A percentile compares a stretch with the other conserved stretches of the same genome.
Conservation (phyloP, 305 asterid species). For the Fraxinus floribunda region DNA sequence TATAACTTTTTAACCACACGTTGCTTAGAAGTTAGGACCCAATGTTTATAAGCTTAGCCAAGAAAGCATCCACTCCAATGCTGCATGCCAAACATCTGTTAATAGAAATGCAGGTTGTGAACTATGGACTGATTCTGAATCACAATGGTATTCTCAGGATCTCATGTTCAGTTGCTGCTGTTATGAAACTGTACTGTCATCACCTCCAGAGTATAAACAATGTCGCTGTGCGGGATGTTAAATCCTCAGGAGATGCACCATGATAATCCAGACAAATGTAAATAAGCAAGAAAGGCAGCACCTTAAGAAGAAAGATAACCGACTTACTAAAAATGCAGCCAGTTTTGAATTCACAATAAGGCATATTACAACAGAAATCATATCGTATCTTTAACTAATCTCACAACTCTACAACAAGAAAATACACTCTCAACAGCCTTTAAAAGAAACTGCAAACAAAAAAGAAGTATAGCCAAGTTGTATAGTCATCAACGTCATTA, state of each 20-base stretch:
- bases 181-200: background rate
- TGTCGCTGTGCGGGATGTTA: background rate
- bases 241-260: background rate
- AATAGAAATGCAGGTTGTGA: background rate
- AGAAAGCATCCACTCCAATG: background rate
- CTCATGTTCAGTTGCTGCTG: background rate
- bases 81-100: background rate
- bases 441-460: constrained; percentile 21
- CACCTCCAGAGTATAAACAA: background rate
- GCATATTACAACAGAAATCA: background rate
- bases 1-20: background rate
- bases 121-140: background rate
- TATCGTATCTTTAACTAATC: background rate
- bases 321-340: background rate
- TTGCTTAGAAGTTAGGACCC: background rate
- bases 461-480: background rate
- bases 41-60: background rate
- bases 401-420: constrained; percentile 19
- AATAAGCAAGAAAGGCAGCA: background rate
- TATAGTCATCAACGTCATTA: constrained; percentile 23
- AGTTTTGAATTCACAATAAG: background rate
- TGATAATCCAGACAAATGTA: background rate
- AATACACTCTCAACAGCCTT: constrained; percentile 19
- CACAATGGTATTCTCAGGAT: background rate
- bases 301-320: background rate